Conservation (phyloP, 1,284 basidiomycete species). For the Pseudozyma tsukubaensis region DNA sequence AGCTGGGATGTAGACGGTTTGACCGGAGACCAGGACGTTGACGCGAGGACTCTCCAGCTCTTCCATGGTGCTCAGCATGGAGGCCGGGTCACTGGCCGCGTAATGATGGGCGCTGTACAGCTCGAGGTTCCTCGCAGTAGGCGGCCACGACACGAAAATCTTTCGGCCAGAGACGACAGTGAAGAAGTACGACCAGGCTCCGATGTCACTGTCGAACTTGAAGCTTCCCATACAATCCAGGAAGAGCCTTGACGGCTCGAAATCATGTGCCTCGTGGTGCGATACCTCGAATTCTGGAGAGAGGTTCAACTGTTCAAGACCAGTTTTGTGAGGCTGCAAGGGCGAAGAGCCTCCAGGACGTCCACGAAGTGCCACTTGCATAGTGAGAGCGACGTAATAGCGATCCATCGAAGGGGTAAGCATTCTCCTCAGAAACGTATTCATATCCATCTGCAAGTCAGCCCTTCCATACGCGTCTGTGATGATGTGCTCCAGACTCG, state of each 20-base stretch:
- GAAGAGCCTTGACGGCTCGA: background rate
- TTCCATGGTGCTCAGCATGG: background rate
- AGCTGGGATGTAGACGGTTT: conserved; percentile 1
- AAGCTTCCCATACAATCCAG: background rate
- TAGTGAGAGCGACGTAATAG: no score
- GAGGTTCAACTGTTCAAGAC: background rate
- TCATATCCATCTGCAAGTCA: no score
- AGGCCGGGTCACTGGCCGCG: background rate
- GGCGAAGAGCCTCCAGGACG: no score
- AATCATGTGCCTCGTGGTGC: no score
- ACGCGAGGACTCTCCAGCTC: background rate
- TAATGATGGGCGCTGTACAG: background rate
- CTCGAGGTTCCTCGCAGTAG: background rate
- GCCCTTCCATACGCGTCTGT: no score
- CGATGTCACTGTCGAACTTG: background rate
- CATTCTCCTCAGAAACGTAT: no score
- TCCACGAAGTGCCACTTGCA: no score
- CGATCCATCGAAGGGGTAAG: no score
- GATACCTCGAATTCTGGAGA: no score
- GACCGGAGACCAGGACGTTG: background rate
- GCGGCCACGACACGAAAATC: background rate
- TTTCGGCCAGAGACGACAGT: background rate
- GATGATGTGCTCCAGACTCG: no score
- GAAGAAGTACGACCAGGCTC: background rate
- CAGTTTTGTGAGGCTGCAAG: no score